A percentile compares a stretch with the other conserved stretches of the same genome.
Evolutionary conservation across 225 moss, liverwort and hornwort genomes (phyloP).

Genomic region (Ulota crispa): DNA sequence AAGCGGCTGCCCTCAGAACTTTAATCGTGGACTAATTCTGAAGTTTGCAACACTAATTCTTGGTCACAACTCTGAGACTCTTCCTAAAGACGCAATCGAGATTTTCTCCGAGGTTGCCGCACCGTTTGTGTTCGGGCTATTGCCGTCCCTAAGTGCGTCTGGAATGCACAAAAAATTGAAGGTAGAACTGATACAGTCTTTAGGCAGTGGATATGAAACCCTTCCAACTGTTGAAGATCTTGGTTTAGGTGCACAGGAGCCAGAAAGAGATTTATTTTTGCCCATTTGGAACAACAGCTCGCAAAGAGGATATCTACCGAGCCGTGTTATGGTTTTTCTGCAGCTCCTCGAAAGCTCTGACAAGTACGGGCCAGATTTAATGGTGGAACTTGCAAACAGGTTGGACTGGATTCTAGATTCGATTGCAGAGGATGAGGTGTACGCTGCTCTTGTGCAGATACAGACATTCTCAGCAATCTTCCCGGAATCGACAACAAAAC

Average conservation of each 20-base stretch:
- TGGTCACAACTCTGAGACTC: conserved; percentile 42
- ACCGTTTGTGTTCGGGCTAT: conserved; percentile 54
- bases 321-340: conserved; percentile 70
- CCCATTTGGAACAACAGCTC: conserved; percentile 52
- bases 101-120: conserved; percentile 62
- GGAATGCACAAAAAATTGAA: conserved; percentile 43
- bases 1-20: conserved; percentile 47
- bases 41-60: conserved; percentile 61
- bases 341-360: conserved; percentile 57
- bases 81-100: conserved; percentile 51
- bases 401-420: conserved; percentile 76
- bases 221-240: conserved; percentile 46
- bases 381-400: conserved; percentile 52
- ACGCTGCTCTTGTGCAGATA: conserved; percentile 53
- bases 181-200: conserved; percentile 52
- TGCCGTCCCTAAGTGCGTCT: conserved; percentile 48
- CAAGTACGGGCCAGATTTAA: conserved; percentile 38
- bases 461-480: conserved; percentile 45
- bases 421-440: conserved; percentile 61
- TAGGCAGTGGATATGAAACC: conserved; percentile 49
- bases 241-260: conserved; percentile 37
- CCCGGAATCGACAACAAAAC: conserved; percentile 28
- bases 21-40: conserved; percentile 48
- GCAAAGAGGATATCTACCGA: conserved; percentile 49
- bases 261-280: conserved; percentile 49